phyloP scores from a whole-genome alignment of 140 eudicot genomes.

The Ambrosia hybrid region DNA sequence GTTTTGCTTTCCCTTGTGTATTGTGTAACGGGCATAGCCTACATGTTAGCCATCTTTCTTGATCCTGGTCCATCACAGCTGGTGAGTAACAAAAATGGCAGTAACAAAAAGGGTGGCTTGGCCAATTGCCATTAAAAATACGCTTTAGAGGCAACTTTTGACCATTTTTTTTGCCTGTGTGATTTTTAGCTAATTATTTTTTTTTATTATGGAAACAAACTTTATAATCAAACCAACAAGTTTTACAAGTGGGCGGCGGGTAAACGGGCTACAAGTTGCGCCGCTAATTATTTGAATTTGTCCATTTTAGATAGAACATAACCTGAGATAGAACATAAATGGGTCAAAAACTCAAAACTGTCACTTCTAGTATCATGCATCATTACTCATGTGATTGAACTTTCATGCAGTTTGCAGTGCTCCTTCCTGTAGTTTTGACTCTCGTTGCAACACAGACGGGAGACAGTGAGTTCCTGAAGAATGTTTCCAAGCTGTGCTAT shows the following conservation, averaged over 20 bases:
- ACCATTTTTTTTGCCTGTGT: no score
- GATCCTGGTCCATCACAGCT: constrained; percentile 93
- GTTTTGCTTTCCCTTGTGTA: constrained; percentile 85
- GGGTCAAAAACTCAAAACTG: constrained; percentile 2
- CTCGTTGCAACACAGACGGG: constrained; percentile 63
- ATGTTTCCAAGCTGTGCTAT: constrained; percentile 63
- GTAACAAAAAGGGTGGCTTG: neutral
- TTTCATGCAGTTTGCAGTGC: constrained; percentile 73
- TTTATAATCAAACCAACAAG: no score
- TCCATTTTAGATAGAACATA: no score
- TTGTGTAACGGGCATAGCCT: constrained; percentile 91
- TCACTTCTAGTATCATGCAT: neutral
- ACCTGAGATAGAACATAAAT: neutral
- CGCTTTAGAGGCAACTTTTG: no score
- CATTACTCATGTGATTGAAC: neutral
- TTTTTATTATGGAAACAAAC: no score
- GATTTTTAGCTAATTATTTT: no score
- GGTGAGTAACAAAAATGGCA: constrained; percentile 40
- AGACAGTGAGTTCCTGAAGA: constrained; percentile 38
- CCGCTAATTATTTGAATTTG: no score
- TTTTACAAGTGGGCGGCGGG: no score
- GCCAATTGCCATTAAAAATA: no score
- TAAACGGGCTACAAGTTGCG: no score
- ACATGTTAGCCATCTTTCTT: constrained; percentile 81
- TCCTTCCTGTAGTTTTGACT: constrained; percentile 91